phyloP scores from a whole-genome alignment of 441 rosid species.

The Oxalis stricta region DNA sequence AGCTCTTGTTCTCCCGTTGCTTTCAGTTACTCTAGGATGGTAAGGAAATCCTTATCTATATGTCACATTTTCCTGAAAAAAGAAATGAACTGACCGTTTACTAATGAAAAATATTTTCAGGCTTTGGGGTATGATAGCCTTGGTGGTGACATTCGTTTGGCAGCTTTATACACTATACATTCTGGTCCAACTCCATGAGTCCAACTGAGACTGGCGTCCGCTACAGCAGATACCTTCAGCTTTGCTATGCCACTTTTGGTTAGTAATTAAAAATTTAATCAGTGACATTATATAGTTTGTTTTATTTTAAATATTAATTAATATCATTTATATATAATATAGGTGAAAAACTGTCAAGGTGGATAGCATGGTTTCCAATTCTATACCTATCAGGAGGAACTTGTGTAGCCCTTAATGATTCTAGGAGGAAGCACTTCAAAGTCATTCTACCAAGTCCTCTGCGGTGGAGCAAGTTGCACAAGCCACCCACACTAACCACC shows the following conservation, averaged over 20 bases:
- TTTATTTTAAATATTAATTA: no score
- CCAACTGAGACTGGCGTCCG: conserved; percentile 43
- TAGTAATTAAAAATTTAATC: conserved; percentile 3
- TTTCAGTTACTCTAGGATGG: conserved; percentile 56
- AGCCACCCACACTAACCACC: conserved; percentile 32
- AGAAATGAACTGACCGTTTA: not conserved
- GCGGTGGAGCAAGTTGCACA: conserved; percentile 37
- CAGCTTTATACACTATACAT: conserved; percentile 69
- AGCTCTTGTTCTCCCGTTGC: conserved; percentile 67
- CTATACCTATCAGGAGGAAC: conserved; percentile 78
- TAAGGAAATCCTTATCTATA: conserved; percentile 1
- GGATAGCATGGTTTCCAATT: conserved; percentile 48
- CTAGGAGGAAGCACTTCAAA: conserved; percentile 50
- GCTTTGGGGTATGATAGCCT: conserved; percentile 55
- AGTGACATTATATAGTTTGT: no score
- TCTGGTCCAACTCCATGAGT: conserved; percentile 76
- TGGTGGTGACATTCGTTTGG: conserved; percentile 58
- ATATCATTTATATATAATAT: not conserved
- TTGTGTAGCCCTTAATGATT: conserved; percentile 44
- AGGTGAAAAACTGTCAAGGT: conserved; percentile 52
- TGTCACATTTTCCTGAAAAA: not conserved
- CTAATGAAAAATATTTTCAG: conserved; percentile 14
- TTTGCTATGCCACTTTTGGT: conserved; percentile 56
- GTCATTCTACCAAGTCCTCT: conserved; percentile 36
- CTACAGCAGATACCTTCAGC: conserved; percentile 66